Conservation (phyloP, 805 yeast genomes). For the Candida nemodendra region DNA sequence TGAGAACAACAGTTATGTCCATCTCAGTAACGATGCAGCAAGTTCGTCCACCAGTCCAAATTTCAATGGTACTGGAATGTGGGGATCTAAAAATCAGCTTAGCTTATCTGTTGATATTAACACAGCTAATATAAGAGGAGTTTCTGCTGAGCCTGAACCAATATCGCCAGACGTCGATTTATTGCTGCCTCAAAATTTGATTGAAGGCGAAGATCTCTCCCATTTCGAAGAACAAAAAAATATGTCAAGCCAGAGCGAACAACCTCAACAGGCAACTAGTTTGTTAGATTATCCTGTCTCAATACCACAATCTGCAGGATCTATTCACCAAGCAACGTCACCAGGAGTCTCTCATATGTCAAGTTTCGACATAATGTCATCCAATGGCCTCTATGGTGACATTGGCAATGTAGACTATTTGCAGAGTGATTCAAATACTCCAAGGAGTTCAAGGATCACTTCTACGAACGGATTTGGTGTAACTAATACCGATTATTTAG, state of each 20-base stretch:
- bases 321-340: conserved; percentile 7
- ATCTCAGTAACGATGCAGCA: conserved; percentile 8
- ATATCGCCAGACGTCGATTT: conserved; percentile 23
- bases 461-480: conserved; percentile 1
- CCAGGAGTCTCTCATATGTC: conserved; percentile 18
- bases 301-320: conserved; percentile 7
- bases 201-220: conserved; percentile 26
- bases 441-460: conserved; percentile 6
- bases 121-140: neutral
- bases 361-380: conserved; percentile 15
- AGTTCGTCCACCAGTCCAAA: conserved; percentile 14
- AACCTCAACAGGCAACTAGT: neutral
- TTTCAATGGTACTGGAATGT: conserved; percentile 3
- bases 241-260: too few species aligned
- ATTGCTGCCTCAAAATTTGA: conserved; percentile 30
- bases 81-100: conserved; percentile 13
- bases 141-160: conserved; percentile 3
- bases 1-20: conserved; percentile 14
- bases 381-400: conserved; percentile 9
- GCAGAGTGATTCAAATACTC: conserved; percentile 3
- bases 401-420: conserved; percentile 8
- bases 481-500: conserved; percentile 1
- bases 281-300: conserved; percentile 4
- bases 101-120: conserved; percentile 7
- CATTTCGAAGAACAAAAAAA: conserved; percentile 2